Percentiles rank a stretch among this genome's conserved stretches.
These are phyloP conservation scores for Annulohypoxylon bovei DNA, from an alignment of 495 filamentous ascomycete species.

Conservation along the genomic window DNA sequence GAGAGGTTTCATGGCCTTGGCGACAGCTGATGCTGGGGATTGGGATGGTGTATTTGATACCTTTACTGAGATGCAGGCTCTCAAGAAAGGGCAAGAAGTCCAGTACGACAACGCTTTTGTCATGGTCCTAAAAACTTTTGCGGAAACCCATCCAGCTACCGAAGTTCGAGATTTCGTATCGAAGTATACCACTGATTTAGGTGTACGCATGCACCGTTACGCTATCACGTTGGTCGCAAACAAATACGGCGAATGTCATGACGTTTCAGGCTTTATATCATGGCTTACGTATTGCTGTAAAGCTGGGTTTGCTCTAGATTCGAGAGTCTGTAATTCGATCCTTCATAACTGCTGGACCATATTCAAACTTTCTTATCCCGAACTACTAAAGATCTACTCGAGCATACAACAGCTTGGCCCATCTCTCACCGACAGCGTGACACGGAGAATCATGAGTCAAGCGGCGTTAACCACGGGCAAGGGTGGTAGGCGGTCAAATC, in stretches of 20 bases:
- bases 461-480: conserved; percentile 43
- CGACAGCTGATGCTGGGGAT: conserved; percentile 54
- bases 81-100: conserved; percentile 17
- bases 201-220: conserved; percentile 48
- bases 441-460: conserved; percentile 51
- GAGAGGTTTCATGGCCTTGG: conserved; percentile 51
- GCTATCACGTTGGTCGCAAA: conserved; percentile 59
- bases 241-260: conserved; percentile 53
- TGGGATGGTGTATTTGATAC: conserved; percentile 54
- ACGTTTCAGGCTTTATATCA: conserved; percentile 48
- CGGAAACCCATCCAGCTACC: conserved; percentile 49
- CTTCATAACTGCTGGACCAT: conserved; percentile 48
- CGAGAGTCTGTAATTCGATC: conserved; percentile 54
- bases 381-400: conserved; percentile 51
- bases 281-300: conserved; percentile 52
- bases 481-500: conserved; percentile 9
- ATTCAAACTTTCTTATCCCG: conserved; percentile 52
- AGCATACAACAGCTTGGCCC: conserved; percentile 46
- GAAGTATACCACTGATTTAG: conserved; percentile 46
- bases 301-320: conserved; percentile 49
- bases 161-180: conserved; percentile 57
- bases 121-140: conserved; percentile 56
- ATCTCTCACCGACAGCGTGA: conserved; percentile 43
- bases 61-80: conserved; percentile 48
- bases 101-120: conserved; percentile 50